Base-by-base conservation (phyloP, 257 asterid genomes). In the Solanum piurae region DNA sequence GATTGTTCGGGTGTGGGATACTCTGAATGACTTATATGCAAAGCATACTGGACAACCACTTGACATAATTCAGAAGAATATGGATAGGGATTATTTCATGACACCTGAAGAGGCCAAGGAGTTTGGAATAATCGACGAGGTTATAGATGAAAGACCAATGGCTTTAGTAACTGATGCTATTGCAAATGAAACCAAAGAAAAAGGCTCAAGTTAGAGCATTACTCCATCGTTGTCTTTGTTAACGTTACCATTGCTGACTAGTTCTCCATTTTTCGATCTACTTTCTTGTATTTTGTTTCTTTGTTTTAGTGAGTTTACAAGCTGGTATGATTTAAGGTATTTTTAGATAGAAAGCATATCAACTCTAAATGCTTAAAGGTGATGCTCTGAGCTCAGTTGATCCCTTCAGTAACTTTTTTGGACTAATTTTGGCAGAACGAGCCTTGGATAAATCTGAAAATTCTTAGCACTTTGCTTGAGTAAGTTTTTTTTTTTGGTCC, bases 51-150 rank as follows among this genome's bases (percentile, higher is more conserved):
- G 98, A 36, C 98, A 94, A 89, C 72, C 95, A 31, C 87, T 94
- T 84, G 98, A 94, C 20, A 76, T 84, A 85, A 89, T 97, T 86
- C 92, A 94, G 87, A 94, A 90, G 87, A 93, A 93, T 87, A 95
- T 97, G 99, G 98, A 95, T 73, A 95, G 98, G 13, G 98, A 97
- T 90, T 90, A 94, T 91, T 97, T 95, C 91, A 94, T 97, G 98
- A 95, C 98, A 29, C 93, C 99, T 72, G 92, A 92, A 52, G 99
- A 95, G 90, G 98, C 99, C 49, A 95, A 95, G 90, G 97, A 94
- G 86, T 97, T 97, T 88, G 99, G 99, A 77, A 93, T 97, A 84
- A 95, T 97, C 88, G 99, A 97, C 31, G 99, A 97, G 90, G 98
- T 97, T 83, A 94, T 97, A 25, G 93, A 92, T 88, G 94, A 93